Conservation (phyloP, 768 basidiomycete species). For the Tephrocybe sp. region DNA sequence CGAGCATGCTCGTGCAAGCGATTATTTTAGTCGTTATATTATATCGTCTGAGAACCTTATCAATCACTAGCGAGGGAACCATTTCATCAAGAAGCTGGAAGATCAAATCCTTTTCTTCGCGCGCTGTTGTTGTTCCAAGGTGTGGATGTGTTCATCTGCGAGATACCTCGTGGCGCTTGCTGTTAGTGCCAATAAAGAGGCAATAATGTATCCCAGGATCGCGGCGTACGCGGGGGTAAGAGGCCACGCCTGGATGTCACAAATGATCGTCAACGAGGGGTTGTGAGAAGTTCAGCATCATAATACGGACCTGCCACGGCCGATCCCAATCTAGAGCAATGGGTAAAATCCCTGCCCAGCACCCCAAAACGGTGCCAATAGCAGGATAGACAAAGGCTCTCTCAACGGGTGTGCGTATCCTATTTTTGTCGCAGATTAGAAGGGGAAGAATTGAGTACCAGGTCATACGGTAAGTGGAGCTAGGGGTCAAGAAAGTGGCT, state of each 20-base stretch:
- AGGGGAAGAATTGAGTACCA: background rate
- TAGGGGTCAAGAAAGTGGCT: background rate
- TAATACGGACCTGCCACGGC: slow-evolving; percentile 84
- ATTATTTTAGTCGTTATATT: no score
- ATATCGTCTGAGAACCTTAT: background rate
- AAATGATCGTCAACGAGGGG: slow-evolving; percentile 2
- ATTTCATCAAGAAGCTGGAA: no score
- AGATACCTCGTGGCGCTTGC: slow-evolving; percentile 39
- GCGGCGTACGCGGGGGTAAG: slow-evolving; percentile 76
- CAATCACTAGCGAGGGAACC: background rate
- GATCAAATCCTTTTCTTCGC: slow-evolving; percentile 17
- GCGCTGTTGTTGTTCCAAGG: slow-evolving; percentile 11
- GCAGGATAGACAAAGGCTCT: slow-evolving; percentile 78
- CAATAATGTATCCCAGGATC: slow-evolving; percentile 63
- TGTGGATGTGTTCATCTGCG: slow-evolving; percentile 36
- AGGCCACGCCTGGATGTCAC: slow-evolving; percentile 68
- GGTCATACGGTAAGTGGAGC: background rate
- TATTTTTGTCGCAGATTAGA: slow-evolving; percentile 22
- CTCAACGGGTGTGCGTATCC: slow-evolving; percentile 67
- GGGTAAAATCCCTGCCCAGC: slow-evolving; percentile 81
- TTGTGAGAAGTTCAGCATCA: background rate
- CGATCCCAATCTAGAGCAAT: slow-evolving; percentile 96
- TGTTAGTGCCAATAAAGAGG: slow-evolving; percentile 55
- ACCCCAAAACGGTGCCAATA: slow-evolving; percentile 68
- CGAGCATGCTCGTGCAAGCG: no score